phyloP scores from a whole-genome alignment of 352 stramenopile species.

The Pythium scleroteichum region DNA sequence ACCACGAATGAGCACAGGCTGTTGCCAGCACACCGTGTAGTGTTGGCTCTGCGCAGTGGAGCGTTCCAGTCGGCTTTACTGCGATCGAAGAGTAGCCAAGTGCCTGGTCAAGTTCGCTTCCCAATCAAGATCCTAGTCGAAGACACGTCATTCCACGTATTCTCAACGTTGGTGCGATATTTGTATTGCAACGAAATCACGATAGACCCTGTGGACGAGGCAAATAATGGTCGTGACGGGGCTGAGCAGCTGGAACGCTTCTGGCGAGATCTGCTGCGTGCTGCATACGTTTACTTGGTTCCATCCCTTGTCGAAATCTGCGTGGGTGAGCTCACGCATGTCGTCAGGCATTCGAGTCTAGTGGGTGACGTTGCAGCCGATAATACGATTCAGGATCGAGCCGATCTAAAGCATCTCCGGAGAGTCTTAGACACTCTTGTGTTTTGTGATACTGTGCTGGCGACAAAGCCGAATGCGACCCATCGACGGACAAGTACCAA shows the following conservation, averaged over 20 bases:
- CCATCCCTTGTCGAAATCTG: conserved; percentile 69
- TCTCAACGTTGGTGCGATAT: conserved; percentile 67
- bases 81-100: conserved; percentile 66
- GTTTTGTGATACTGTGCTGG: conserved; percentile 59
- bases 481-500: conserved; percentile 23
- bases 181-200: conserved; percentile 77
- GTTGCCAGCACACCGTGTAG: conserved; percentile 72
- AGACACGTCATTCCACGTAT: conserved; percentile 75
- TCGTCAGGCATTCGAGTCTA: conserved; percentile 22
- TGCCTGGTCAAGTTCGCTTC: conserved; percentile 69
- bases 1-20: conserved; percentile 38
- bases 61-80: conserved; percentile 69
- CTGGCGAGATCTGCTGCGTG: conserved; percentile 67
- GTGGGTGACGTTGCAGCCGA: conserved; percentile 4
- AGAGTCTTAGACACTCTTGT: conserved; percentile 51
- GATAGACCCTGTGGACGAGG: conserved; percentile 12
- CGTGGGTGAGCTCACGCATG: conserved; percentile 40
- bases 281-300: conserved; percentile 72
- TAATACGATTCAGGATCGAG: neutral
- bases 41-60: conserved; percentile 73
- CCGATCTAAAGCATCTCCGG: conserved; percentile 25
- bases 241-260: conserved; percentile 43
- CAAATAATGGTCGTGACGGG: conserved; percentile 12
- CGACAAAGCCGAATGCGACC: conserved; percentile 34
- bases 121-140: conserved; percentile 82